Evolutionary conservation across 2,329 filamentous ascomycete species (phyloP).

Genomic region (Ascochyta viciae-villosae): DNA sequence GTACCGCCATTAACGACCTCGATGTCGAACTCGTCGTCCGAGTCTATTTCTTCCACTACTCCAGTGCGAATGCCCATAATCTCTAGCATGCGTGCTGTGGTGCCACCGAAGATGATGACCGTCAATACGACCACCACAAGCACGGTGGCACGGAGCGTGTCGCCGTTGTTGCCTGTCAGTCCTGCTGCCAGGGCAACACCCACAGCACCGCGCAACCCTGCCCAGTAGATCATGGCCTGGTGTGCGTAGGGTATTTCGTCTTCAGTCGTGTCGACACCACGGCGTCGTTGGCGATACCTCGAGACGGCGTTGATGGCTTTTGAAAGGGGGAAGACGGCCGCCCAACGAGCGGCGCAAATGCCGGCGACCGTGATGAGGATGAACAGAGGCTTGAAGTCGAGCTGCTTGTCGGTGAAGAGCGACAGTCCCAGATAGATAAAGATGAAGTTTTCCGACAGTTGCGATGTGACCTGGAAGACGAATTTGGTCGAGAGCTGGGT

Average conservation of each 20-base stretch:
- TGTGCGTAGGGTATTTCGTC: conserved; percentile 95
- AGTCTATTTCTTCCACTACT: conserved; percentile 95
- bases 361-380: conserved; percentile 92
- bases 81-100: conserved; percentile 95
- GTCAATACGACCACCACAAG: conserved; percentile 96
- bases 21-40: conserved; percentile 98
- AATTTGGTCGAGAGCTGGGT: conserved; percentile 98
- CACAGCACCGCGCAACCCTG: conserved; percentile 91
- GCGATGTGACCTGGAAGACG: conserved; percentile 91
- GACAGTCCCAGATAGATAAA: conserved; percentile 98
- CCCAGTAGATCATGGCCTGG: conserved; percentile 99
- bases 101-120: conserved; percentile 98
- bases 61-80: conserved; percentile 96
- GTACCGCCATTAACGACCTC: conserved; percentile 72
- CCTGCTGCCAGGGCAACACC: conserved; percentile 93
- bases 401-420: conserved; percentile 86
- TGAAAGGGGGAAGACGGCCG: conserved; percentile 92
- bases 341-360: conserved; percentile 90
- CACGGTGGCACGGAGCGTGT: conserved; percentile 90
- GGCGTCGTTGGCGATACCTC: conserved; percentile 79
- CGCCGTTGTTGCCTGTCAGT: conserved; percentile 80
- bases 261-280: conserved; percentile 72
- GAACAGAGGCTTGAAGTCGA: conserved; percentile 92
- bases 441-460: conserved; percentile 98
- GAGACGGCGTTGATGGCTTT: conserved; percentile 91